A percentile compares a stretch with the other conserved stretches of the same genome.
Evolutionary conservation across 805 yeast species (phyloP).

Genomic region (Helenozyma rhizophorensis): DNA sequence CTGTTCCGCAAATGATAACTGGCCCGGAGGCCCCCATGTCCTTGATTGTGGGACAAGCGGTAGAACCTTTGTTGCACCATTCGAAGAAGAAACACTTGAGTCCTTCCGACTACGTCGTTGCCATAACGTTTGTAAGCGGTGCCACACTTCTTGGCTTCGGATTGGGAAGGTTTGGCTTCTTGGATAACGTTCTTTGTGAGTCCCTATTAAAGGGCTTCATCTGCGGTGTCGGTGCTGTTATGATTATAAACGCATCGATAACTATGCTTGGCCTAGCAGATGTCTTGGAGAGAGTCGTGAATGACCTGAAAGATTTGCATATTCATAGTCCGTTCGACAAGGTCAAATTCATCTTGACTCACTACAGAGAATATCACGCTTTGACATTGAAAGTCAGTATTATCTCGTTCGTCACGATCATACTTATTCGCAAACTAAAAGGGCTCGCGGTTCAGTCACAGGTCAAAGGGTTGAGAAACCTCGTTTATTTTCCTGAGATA

Average conservation of each 20-base stretch:
- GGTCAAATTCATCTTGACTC: conserved; percentile 47
- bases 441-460: conserved; percentile 22
- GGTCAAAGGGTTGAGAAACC: conserved; percentile 20
- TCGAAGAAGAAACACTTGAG: conserved; percentile 25
- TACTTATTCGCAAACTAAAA: conserved; percentile 40
- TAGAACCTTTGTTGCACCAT: conserved; percentile 39
- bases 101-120: conserved; percentile 21
- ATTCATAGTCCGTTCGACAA: conserved; percentile 67
- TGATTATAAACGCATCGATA: conserved; percentile 59
- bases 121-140: conserved; percentile 71
- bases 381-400: conserved; percentile 63
- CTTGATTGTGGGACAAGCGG: conserved; percentile 43
- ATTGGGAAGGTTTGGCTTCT: conserved; percentile 25
- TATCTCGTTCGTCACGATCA: conserved; percentile 45
- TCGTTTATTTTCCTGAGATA: conserved; percentile 80
- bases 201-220: conserved; percentile 41
- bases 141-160: conserved; percentile 33
- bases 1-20: conserved; percentile 44
- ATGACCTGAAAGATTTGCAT: conserved; percentile 30
- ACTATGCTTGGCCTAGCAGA: conserved; percentile 64
- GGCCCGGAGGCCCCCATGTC: conserved; percentile 47
- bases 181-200: conserved; percentile 39
- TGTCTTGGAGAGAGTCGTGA: conserved; percentile 35
- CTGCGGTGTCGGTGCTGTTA: conserved; percentile 41
- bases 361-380: conserved; percentile 46